Base-by-base conservation (phyloP, 2,329 filamentous ascomycete species). In the Colletotrichum musicola region DNA sequence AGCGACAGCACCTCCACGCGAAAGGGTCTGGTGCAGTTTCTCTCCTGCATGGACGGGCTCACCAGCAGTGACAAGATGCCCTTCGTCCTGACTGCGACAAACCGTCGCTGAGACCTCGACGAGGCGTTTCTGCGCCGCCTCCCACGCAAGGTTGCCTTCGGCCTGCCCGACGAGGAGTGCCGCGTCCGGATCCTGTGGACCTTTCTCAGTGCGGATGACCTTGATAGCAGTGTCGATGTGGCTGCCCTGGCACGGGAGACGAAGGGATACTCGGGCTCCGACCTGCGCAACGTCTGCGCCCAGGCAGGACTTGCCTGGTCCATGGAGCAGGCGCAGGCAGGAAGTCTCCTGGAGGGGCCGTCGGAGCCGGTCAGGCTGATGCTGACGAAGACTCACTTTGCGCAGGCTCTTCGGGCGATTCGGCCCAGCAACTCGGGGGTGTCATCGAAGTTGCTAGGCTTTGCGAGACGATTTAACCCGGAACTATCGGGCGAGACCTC, bases 41-140 rank as follows among this genome's bases (percentile, higher is more conserved):
- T 78, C 6, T 54, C 58, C 12, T 71, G 74, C 27, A 71, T 71
- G 75, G 76, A 78, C 44, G 76, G 76, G 2, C 63, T 77, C 5
- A n/a, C 7, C 4, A 54, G 20, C 7, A 57, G 18, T n/a, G 4
- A 51, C 1, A 50, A 49, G 1, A 30, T 61, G 4, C 72, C 75
- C 2, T 75, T 77, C 59, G 56, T 78, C 1, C 54, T 78, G 6
- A 59, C 74, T 2, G 76, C 77, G 4, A 77, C 76, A 13, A 78
- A 78, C 40, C 71, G 73, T 25, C 77, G 76, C 1, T 67, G 62
- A 13, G 76, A 78, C 47, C 69, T 78, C 2, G 76, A 78, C 56
- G 25, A 40, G 3, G 46, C 58, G 10, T 51, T 61, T 6, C 47
- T 61, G 5, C 58, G 46, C 14, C 57, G 57, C 4, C 57, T 60